Evolutionary conservation across 2,329 filamentous ascomycete species (phyloP).

Genomic region (Chaetomiaceae sp.): DNA sequence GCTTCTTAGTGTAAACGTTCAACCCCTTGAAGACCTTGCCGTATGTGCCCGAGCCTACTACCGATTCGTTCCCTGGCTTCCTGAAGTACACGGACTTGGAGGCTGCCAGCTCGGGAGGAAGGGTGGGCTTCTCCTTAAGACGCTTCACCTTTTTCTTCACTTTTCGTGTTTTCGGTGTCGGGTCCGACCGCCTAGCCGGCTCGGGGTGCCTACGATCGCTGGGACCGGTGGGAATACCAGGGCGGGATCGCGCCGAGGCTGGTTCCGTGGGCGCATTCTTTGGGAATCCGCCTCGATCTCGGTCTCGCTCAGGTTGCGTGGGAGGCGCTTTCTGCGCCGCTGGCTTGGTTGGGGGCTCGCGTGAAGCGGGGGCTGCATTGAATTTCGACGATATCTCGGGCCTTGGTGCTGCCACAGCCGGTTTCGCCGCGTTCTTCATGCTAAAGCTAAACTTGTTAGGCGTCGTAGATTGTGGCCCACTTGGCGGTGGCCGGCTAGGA

Average conservation of each 20-base stretch:
- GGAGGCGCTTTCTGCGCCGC: constrained; percentile 32
- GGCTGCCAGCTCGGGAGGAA: constrained; percentile 66
- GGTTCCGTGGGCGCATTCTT: constrained; percentile 40
- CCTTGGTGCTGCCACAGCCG: constrained; percentile 53
- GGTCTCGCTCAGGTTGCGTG: constrained; percentile 15
- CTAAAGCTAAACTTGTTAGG: constrained; percentile 83
- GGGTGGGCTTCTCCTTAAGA: constrained; percentile 64
- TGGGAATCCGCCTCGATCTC: constrained; percentile 21
- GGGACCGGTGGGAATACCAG: constrained; percentile 13
- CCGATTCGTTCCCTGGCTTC: constrained; percentile 95
- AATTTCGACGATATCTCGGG: constrained; percentile 64
- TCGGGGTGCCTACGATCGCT: constrained; percentile 26
- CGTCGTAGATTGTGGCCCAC: constrained; percentile 49
- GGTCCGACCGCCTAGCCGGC: constrained; percentile 34
- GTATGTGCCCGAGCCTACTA: constrained; percentile 92
- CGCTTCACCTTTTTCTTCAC: constrained; percentile 66
- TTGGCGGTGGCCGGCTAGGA: constrained; percentile 49
- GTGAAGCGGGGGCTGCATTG: constrained; percentile 57
- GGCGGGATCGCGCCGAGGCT: constrained; percentile 42
- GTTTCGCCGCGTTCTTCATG: constrained; percentile 70
- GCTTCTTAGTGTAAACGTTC: constrained; percentile 81
- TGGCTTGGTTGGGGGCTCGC: constrained; percentile 30
- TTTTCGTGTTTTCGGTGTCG: constrained; percentile 51
- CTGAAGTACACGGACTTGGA: constrained; percentile 91
- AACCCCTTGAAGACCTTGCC: constrained; percentile 94